phyloP scores from a whole-genome alignment of 805 yeast species.

The Metschnikowia bowlesiae region DNA sequence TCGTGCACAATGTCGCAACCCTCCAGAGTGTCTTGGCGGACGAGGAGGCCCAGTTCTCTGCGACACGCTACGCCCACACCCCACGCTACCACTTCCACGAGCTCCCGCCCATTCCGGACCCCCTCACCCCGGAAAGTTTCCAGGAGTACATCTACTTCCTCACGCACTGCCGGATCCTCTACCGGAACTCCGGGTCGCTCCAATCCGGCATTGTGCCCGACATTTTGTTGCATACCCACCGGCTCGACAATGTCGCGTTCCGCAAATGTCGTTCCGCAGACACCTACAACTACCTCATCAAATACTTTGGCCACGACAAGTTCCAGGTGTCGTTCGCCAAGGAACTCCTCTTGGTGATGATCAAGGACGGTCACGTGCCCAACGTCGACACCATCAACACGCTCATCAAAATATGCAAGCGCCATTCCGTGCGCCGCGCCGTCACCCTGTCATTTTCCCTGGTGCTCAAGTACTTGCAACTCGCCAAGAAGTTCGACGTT shows the following conservation, averaged over 20 bases:
- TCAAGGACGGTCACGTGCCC: conserved; percentile 38
- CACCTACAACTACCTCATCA: conserved; percentile 37
- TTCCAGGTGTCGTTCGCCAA: conserved; percentile 39
- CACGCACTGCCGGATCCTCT: conserved; percentile 32
- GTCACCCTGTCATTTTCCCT: conserved; percentile 29
- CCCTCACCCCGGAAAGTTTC: conserved; percentile 26
- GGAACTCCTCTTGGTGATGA: conserved; percentile 37
- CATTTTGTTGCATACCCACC: conserved; percentile 36
- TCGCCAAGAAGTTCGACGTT: conserved; percentile 23
- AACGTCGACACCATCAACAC: conserved; percentile 38
- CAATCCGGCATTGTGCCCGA: conserved; percentile 34
- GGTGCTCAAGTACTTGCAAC: conserved; percentile 27
- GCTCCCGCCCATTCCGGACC: conserved; percentile 30
- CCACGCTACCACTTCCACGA: conserved; percentile 26
- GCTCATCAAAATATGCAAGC: conserved; percentile 27
- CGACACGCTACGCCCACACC: conserved; percentile 7
- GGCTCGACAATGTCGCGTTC: conserved; percentile 27
- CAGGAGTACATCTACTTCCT: conserved; percentile 32
- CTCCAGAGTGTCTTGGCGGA: conserved; percentile 14
- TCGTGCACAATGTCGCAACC: conserved; percentile 9
- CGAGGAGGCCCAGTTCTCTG: conserved; percentile 18
- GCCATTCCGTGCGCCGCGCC: conserved; percentile 31
- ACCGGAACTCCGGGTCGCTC: conserved; percentile 31
- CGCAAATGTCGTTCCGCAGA: conserved; percentile 29
- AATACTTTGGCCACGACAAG: conserved; percentile 37